Evolutionary conservation across 83 land plant species (phyloP), one percentile per base, ranked within the genome.

Genomic region (Thuja plicata): DNA sequence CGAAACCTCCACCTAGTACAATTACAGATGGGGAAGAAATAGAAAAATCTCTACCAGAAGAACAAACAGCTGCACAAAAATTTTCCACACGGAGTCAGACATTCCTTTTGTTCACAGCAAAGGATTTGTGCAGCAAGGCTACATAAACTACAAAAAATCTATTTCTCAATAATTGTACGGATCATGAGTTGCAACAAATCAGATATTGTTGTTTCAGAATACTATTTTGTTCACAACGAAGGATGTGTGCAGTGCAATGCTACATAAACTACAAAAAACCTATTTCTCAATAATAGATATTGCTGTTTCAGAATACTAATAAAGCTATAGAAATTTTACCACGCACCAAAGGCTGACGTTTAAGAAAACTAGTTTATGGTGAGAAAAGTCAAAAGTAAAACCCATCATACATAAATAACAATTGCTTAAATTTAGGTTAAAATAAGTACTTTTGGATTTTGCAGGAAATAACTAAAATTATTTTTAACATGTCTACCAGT

Each of bases 1-100:
- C 98, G 70, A 96, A 87, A 11, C 99, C 99, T 88, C 88, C 96
- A 89, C 99, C 99, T n/a, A 95, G 90, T 27, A 97, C 96, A 85
- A 96, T 91, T 38, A 92, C 96, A 1, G 97, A 92, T 46, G 96
- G 98, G 16, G 92, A 84, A 37, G 89, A 90, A 35, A 30, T 50
- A 32, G 27, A 15, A 55, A 48, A 30, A 24, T 84, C 35, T 84
- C 37, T 45, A 37, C 54, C 86, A 48, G 86, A 84, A 84, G 55
- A 48, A 84, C 37, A 84, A 84, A 84, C 86, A 84, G 32, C 86
- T 84, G 86, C 86, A 84, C 21, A 48, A 8, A 83, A 84, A 48
- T 30, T 45, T 45, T 45, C 45, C 45, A 17, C 54, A 4, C 50
- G 86, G 54, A 84, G 19, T 48, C 57, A 84, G 50, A 45, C 32